Evolutionary conservation across 2,329 filamentous ascomycete species (phyloP).

Genomic region (Trichoderma simmonsii): DNA sequence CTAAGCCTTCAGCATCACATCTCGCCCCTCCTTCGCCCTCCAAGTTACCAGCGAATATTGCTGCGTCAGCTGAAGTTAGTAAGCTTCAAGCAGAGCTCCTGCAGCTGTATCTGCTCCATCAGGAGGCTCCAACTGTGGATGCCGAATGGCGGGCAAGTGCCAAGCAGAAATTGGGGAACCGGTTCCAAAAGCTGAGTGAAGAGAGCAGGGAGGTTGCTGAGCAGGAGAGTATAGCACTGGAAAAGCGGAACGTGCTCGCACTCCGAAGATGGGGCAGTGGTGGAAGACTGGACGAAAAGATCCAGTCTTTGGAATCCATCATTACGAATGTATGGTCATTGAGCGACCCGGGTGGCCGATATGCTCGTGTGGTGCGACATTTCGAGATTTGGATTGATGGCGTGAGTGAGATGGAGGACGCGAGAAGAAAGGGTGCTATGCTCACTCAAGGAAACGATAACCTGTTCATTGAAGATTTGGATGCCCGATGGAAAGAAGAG

Average conservation of each 20-base stretch:
- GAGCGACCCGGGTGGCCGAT: slow-evolving; percentile 54
- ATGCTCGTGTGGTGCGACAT: slow-evolving; percentile 49
- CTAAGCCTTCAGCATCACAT: slow-evolving; percentile 60
- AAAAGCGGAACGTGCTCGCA: slow-evolving; percentile 50
- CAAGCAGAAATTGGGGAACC: slow-evolving; percentile 42
- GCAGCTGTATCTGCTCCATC: slow-evolving; percentile 63
- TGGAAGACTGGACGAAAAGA: slow-evolving; percentile 50
- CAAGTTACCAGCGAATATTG: slow-evolving; percentile 59
- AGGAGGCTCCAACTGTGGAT: slow-evolving; percentile 44
- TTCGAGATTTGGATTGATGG: slow-evolving; percentile 60
- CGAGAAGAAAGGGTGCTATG: slow-evolving; percentile 38
- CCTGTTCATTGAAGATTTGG: slow-evolving; percentile 54
- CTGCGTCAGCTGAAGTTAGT: slow-evolving; percentile 55
- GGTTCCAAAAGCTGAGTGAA: slow-evolving; percentile 41
- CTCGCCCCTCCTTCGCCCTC: slow-evolving; percentile 60
- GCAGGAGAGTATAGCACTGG: slow-evolving; percentile 43
- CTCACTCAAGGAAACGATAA: slow-evolving; percentile 35
- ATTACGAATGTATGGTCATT: slow-evolving; percentile 57
- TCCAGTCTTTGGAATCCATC: slow-evolving; percentile 57
- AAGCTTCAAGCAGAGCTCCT: slow-evolving; percentile 62
- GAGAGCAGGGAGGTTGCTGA: slow-evolving; percentile 35
- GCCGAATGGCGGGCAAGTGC: slow-evolving; percentile 57
- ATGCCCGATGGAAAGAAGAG: slow-evolving; percentile 58
- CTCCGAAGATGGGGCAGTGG: slow-evolving; percentile 49
- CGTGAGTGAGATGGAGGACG: slow-evolving; percentile 46